A percentile compares a stretch with the other conserved stretches of the same genome.
Conservation (phyloP, 768 basidiomycete genomes). For the Tulasnella sp. region DNA sequence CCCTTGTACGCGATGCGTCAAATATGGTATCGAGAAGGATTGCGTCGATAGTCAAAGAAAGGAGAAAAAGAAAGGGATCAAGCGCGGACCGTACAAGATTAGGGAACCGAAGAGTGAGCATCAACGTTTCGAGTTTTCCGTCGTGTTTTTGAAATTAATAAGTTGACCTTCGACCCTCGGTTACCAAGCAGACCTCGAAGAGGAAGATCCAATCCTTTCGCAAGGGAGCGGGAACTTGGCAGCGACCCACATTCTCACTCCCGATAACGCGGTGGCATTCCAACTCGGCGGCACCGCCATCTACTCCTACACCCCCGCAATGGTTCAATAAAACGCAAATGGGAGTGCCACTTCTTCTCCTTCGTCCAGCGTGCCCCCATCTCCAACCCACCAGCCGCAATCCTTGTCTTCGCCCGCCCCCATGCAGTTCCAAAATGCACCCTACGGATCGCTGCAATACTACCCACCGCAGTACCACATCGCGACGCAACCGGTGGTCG, state of each 20-base stretch:
- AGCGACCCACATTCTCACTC: slow-evolving; percentile 20
- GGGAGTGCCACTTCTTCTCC: neutral
- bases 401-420: neutral
- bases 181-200: slow-evolving; percentile 1
- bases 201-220: slow-evolving; percentile 4
- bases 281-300: slow-evolving; percentile 27
- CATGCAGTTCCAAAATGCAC: neutral
- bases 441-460: neutral
- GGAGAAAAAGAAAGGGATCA: slow-evolving; percentile 86
- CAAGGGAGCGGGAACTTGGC: neutral
- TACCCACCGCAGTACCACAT: neutral
- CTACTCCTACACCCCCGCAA: slow-evolving; percentile 25
- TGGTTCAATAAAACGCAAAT: neutral
- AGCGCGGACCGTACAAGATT: slow-evolving; percentile 92
- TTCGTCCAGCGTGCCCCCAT: neutral
- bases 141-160: neutral
- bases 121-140: neutral
- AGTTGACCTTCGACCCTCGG: neutral
- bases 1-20: slow-evolving; percentile 90
- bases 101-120: slow-evolving; percentile 40
- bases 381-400: neutral
- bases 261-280: slow-evolving; percentile 26
- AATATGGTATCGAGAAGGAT: slow-evolving; percentile 83
- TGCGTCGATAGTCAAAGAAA: slow-evolving; percentile 91
- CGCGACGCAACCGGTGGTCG: neutral